Base-by-base conservation (phyloP, 306 rosid genomes). In the Prunus dulcis region DNA sequence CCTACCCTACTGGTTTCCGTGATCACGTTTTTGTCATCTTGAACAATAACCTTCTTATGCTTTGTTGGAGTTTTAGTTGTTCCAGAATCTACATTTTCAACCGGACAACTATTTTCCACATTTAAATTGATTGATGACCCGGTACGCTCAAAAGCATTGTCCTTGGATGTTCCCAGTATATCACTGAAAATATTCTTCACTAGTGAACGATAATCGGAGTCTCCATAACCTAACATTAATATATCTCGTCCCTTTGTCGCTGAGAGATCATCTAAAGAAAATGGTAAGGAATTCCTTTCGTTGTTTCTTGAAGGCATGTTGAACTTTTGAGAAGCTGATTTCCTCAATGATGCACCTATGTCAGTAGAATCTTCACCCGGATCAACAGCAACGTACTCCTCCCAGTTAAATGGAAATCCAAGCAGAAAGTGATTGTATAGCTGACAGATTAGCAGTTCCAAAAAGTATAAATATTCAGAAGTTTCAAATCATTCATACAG, bases 351-450 rank as follows among this genome's bases (percentile, higher is more conserved):
- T 18, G 76, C 23, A 28, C 57, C 61, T 50, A 25, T 8, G 50
- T 64, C 23, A n/a, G 74, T 12, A 43, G 71, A 58, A 65, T 75
- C 55, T 51, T 76, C 73, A 45, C 72, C 72, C 45, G 18, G 50
- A 69, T 75, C 55, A 70, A 61, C 32, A 68, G 68, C 38, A 19
- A 81, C 69, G 68, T 82, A 84, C 68, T 81, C 81, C 74, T 86
- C 81, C 98, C 98, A 93, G 76, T 91, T 79, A 72, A 79, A 80
- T 9, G 97, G 98, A 87, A 93, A 93, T 56, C 97, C 97, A 56
- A 86, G 58, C 60, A 79, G 77, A 83, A 88, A 93, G 25, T 45
- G 86, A 66, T 64, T 72, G 71, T 84, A 93, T 66, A 91, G 81
- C 96, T 93, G 30, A 30, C 19, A 73, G 57, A 76, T 62, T 34